phyloP scores from a whole-genome alignment of 305 asterid species.

The Plantago coronopus region DNA sequence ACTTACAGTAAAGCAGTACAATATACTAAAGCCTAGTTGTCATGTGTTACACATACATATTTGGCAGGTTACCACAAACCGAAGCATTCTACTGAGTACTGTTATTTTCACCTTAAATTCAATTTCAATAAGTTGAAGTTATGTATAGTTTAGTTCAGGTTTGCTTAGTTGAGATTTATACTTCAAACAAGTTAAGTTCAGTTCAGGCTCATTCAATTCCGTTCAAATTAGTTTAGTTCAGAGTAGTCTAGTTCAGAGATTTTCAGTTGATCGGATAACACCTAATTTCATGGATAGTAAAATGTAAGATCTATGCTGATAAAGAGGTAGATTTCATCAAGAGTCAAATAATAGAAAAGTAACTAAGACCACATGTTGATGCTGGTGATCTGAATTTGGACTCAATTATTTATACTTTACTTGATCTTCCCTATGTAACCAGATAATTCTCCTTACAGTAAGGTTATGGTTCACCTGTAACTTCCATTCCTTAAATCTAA shows the following conservation, averaged over 20 bases:
- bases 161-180: too few species aligned
- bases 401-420: slow-evolving; percentile 15
- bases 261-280: too few species aligned
- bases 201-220: too few species aligned
- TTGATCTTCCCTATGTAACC: slow-evolving; percentile 30
- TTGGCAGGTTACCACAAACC: slow-evolving; percentile 30
- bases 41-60: slow-evolving; percentile 19
- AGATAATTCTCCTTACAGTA: slow-evolving; percentile 25
- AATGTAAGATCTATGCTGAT: slow-evolving; percentile 21
- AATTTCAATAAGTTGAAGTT: too few species aligned
- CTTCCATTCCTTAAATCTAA: slow-evolving; percentile 28
- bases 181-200: too few species aligned
- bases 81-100: too few species aligned
- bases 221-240: too few species aligned
- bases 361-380: slow-evolving; percentile 36
- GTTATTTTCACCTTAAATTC: too few species aligned
- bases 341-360: slow-evolving; percentile 28
- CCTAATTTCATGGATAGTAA: slow-evolving; percentile 2
- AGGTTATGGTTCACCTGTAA: slow-evolving; percentile 26
- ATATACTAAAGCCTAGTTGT: slow-evolving; percentile 27
- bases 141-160: too few species aligned
- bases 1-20: slow-evolving; percentile 5
- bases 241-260: too few species aligned
- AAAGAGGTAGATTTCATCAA: slow-evolving; percentile 19
- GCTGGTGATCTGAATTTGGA: slow-evolving; percentile 49